Conservation (phyloP, 768 basidiomycete species). For the Kwoniella pini region DNA sequence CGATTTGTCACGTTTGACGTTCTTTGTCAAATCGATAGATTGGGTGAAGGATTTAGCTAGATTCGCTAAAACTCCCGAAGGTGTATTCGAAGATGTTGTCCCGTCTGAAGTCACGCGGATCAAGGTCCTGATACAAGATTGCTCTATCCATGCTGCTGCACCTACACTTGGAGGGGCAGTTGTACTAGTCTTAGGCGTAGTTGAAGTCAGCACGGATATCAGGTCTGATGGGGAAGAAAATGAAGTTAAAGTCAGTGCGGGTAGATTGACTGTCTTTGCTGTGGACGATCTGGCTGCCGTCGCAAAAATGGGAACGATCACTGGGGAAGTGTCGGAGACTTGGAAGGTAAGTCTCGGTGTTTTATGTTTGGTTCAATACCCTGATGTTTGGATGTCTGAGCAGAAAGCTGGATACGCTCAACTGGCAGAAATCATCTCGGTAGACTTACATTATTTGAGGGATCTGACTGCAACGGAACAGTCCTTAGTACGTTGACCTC, state of each 20-base stretch:
- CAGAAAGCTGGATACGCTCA: constrained; percentile 45
- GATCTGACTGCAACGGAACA: constrained; percentile 24
- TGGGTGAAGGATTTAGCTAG: constrained; percentile 65
- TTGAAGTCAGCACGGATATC: constrained; percentile 72
- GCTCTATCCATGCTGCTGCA: constrained; percentile 66
- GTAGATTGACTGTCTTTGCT: constrained; percentile 61
- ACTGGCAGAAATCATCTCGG: constrained; percentile 29
- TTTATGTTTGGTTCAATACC: not conserved
- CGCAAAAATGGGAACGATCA: constrained; percentile 52
- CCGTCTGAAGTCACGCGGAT: constrained; percentile 83
- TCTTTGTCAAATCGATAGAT: constrained; percentile 64
- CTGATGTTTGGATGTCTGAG: constrained; percentile 52
- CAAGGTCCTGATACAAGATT: constrained; percentile 66
- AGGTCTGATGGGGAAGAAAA: constrained; percentile 67
- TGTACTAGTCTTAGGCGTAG: constrained; percentile 66
- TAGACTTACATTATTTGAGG: constrained; percentile 29
- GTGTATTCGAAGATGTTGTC: constrained; percentile 89
- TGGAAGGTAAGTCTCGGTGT: constrained; percentile 66
- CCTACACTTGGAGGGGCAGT: constrained; percentile 66
- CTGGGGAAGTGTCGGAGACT: constrained; percentile 61
- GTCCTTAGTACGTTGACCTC: constrained; percentile 12
- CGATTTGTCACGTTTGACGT: constrained; percentile 66
- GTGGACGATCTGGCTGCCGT: constrained; percentile 60
- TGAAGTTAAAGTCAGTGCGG: constrained; percentile 60
- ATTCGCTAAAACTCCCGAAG: constrained; percentile 82